Conservation (phyloP, 2,329 filamentous ascomycete species). For the Dothideomycetes sp. region DNA sequence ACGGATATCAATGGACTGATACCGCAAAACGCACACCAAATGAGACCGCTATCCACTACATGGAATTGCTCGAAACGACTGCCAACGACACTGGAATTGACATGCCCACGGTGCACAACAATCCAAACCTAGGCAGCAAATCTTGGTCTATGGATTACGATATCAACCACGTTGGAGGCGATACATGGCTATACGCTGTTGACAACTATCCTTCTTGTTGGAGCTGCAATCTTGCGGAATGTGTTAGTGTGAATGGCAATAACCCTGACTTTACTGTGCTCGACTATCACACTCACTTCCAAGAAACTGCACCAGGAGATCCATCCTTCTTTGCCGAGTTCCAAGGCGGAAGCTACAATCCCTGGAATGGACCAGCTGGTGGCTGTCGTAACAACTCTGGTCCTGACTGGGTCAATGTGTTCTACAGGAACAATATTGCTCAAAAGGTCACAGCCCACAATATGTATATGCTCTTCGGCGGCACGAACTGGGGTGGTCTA, state of each 20-base stretch:
- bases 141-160: constrained; percentile 53
- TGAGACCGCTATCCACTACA: constrained; percentile 41
- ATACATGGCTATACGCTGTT: constrained; percentile 31
- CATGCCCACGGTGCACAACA: constrained; percentile 50
- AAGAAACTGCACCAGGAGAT: constrained; percentile 33
- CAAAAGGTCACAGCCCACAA: constrained; percentile 52
- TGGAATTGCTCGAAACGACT: constrained; percentile 47
- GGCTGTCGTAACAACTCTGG: constrained; percentile 46
- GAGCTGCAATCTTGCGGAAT: constrained; percentile 54
- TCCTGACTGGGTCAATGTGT: constrained; percentile 53
- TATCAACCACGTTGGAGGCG: constrained; percentile 43
- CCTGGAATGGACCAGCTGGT: constrained; percentile 39
- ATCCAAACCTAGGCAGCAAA: constrained; percentile 49
- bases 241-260: constrained; percentile 48
- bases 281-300: constrained; percentile 37
- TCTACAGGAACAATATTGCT: constrained; percentile 55
- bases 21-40: constrained; percentile 32
- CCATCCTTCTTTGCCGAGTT: constrained; percentile 52
- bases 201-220: constrained; percentile 47
- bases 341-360: constrained; percentile 52
- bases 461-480: constrained; percentile 55
- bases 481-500: constrained; percentile 54
- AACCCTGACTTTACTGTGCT: constrained; percentile 47
- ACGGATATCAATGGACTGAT: constrained; percentile 19
- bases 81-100: constrained; percentile 49